Conservation (phyloP, 2,329 filamentous ascomycete species). For the Bimuria novae-zelandiae region DNA sequence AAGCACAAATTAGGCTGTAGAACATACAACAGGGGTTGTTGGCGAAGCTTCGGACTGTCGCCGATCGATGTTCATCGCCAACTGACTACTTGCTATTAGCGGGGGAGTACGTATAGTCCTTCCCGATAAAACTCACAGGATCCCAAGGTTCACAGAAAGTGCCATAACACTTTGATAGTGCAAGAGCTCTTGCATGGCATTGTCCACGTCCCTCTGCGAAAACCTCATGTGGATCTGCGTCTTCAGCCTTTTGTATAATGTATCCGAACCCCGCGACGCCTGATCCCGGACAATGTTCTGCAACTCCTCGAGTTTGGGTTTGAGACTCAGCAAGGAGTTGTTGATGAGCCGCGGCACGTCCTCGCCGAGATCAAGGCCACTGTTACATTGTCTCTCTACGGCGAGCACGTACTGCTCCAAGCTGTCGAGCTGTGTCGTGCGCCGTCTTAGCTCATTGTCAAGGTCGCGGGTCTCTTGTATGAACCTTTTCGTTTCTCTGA, state of each 20-base stretch:
- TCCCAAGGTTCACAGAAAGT: conserved; percentile 6
- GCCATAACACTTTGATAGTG: conserved; percentile 11
- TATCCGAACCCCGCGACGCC: conserved; percentile 12
- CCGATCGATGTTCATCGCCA: conserved; percentile 10
- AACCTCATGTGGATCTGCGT: conserved; percentile 15
- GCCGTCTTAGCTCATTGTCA: conserved; percentile 9
- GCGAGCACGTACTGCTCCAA: conserved; percentile 12
- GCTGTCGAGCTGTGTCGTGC: conserved; percentile 7
- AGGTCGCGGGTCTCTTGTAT: conserved; percentile 18
- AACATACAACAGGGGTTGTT: neutral
- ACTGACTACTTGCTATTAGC: neutral
- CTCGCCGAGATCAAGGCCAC: conserved; percentile 1
- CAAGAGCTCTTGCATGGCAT: conserved; percentile 17
- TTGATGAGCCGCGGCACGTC: conserved; percentile 9
- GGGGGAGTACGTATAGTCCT: neutral
- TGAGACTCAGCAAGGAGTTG: conserved; percentile 11
- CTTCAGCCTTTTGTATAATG: conserved; percentile 13
- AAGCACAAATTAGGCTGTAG: neutral
- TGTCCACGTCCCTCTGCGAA: conserved; percentile 16
- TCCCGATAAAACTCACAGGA: neutral
- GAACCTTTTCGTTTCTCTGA: conserved; percentile 15
- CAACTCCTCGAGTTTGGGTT: conserved; percentile 11
- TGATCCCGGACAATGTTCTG: conserved; percentile 10
- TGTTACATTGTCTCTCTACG: conserved; percentile 12
- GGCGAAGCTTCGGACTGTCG: conserved; percentile 11